Percentiles rank a stretch among this genome's conserved stretches.
Evolutionary conservation across 1,284 basidiomycete genomes (phyloP).

Genomic region (Phlebopus sp.): DNA sequence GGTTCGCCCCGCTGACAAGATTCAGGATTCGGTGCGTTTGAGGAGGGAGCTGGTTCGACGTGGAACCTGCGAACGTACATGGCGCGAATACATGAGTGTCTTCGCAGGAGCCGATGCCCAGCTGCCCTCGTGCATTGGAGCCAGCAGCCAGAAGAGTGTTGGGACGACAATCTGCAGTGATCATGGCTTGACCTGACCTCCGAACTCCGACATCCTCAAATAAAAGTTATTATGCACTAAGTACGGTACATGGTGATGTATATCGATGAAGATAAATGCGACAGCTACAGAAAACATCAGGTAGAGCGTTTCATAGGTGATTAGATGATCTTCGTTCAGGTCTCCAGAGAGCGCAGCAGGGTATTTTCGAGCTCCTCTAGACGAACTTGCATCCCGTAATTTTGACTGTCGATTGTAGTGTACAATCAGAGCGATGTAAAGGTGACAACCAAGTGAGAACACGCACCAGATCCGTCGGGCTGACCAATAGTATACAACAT

Average conservation of each 20-base stretch:
- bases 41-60: slow-evolving; percentile 10
- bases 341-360: neutral
- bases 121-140: slow-evolving; percentile 33
- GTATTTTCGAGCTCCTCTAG: slow-evolving; percentile 5
- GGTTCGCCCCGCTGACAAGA: slow-evolving; percentile 32
- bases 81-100: slow-evolving; percentile 26
- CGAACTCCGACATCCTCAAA: neutral
- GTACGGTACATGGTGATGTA: slow-evolving; percentile 21
- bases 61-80: slow-evolving; percentile 21
- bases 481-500: slow-evolving; percentile 76
- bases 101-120: slow-evolving; percentile 27
- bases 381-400: slow-evolving; percentile 45
- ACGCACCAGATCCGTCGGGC: slow-evolving; percentile 68
- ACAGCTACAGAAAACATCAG: slow-evolving; percentile 10
- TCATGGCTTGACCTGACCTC: neutral
- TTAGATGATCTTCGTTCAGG: neutral
- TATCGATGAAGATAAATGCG: slow-evolving; percentile 5
- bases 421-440: slow-evolving; percentile 5
- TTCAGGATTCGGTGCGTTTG: slow-evolving; percentile 16
- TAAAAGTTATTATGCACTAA: neutral
- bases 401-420: slow-evolving; percentile 35
- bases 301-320: slow-evolving; percentile 11
- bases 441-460: neutral
- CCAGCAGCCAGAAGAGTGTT: slow-evolving; percentile 26
- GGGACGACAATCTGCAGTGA: no score